Evolutionary conservation across 306 rosid genomes (phyloP).

Genomic region (Leucaena leucocephala): DNA sequence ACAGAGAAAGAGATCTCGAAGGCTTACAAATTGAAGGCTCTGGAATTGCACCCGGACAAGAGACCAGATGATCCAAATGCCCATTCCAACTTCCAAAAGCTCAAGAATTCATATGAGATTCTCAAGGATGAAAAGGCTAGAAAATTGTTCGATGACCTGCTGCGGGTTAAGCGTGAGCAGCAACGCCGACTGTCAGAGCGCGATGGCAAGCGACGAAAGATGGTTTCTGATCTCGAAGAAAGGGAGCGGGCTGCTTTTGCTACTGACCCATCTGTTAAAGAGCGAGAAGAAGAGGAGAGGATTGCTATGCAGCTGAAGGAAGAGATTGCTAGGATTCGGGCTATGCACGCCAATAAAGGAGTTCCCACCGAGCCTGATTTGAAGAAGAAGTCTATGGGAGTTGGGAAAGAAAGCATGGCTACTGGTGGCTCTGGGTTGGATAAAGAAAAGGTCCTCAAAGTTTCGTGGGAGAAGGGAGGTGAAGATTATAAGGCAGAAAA

Average conservation of each 20-base stretch:
- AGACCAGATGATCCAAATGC: slow-evolving; percentile 83
- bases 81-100: slow-evolving; percentile 64
- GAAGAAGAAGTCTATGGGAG: slow-evolving; percentile 40
- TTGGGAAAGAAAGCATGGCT: slow-evolving; percentile 43
- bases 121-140: slow-evolving; percentile 84
- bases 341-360: slow-evolving; percentile 68
- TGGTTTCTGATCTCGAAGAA: slow-evolving; percentile 89
- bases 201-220: slow-evolving; percentile 72
- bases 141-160: slow-evolving; percentile 69
- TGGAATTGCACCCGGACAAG: slow-evolving; percentile 91
- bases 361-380: slow-evolving; percentile 31
- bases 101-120: slow-evolving; percentile 77
- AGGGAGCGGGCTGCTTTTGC: slow-evolving; percentile 72
- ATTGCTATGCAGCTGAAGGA: slow-evolving; percentile 69
- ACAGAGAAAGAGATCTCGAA: slow-evolving; percentile 70
- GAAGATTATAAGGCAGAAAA: slow-evolving; percentile 77
- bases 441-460: slow-evolving; percentile 77
- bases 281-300: slow-evolving; percentile 70
- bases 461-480: slow-evolving; percentile 87
- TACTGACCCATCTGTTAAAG: slow-evolving; percentile 54
- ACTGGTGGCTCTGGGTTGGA: slow-evolving; percentile 48
- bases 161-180: slow-evolving; percentile 74
- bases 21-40: slow-evolving; percentile 76
- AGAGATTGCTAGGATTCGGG: slow-evolving; percentile 77
- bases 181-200: slow-evolving; percentile 67